Base-by-base conservation (phyloP, 2,329 filamentous ascomycete species). In the Alternaria longipes region DNA sequence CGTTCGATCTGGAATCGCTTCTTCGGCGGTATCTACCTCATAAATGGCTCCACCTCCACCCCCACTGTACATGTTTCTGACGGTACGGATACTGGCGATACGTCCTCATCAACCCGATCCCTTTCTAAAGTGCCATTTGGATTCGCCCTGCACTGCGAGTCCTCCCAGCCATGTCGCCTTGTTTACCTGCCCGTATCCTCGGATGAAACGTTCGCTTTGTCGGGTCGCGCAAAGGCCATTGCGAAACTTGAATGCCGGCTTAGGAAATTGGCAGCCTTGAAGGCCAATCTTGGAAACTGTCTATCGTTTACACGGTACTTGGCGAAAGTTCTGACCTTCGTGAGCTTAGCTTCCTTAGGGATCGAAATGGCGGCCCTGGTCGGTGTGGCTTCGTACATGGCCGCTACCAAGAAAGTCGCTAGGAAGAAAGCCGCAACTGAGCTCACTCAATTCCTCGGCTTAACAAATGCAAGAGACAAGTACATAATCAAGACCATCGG, bases 121-220 rank as follows among this genome's bases (percentile, higher is more conserved):
- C 38, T 38, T 8, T 26, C 36, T 3, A 14, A 56, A 18, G 41
- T 66, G 44, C 68, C 67, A 1, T 63, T 60, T 20, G 65, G 65
- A 1, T 68, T 71, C 36, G 36, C 32, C 5, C 24, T 68, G 4
- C 38, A 55, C 4, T 69, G 67, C 41, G 24, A 56, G 2, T 16
- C 20, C 9, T 28, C 36, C 11, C 20, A 46, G 8, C 59, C 56
- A 18, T 71, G 67, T 36, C 59, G 60, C 16, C 50, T 69, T 30
- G 8, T 59, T 8, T 56, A 63, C 30, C 18, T 38, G 12, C 8
- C 12, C 7, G n/a, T 42, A 9, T 32, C 42, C 14, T 32, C n/a
- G 24, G 24, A 0, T 0, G 24, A 26, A 26, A 26, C 0, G 24
- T 7, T 26, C 24, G 0, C 24, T 26, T 26, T 26, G 24, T 26